These are phyloP conservation scores for Penicillium sclerotiorum DNA, from an alignment of 2,329 filamentous ascomycete species.

Conservation along the genomic window DNA sequence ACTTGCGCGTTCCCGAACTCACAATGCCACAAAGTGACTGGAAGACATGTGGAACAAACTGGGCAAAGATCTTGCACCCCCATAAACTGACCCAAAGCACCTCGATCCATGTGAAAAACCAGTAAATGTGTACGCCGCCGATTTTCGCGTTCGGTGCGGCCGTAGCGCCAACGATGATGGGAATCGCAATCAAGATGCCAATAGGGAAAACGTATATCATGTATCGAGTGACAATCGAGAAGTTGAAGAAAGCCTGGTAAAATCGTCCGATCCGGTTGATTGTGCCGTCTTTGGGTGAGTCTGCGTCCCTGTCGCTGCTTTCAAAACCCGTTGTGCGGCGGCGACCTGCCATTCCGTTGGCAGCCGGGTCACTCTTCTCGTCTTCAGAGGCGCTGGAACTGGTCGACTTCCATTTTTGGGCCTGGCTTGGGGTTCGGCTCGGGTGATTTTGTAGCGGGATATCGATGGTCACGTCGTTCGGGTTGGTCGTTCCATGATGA, in stretches of 20 bases:
- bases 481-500: slow-evolving; percentile 46
- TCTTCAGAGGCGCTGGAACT: neutral
- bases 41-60: slow-evolving; percentile 62
- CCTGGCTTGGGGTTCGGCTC: slow-evolving; percentile 44
- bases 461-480: slow-evolving; percentile 60
- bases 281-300: slow-evolving; percentile 55
- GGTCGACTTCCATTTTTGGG: slow-evolving; percentile 34
- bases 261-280: slow-evolving; percentile 62
- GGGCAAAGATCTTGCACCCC: slow-evolving; percentile 62
- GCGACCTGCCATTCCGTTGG: neutral
- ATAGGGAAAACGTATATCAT: slow-evolving; percentile 64
- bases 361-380: neutral
- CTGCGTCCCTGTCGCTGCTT: slow-evolving; percentile 35
- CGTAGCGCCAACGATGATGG: slow-evolving; percentile 64
- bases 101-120: slow-evolving; percentile 68
- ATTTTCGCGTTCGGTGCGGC: slow-evolving; percentile 52
- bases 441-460: slow-evolving; percentile 61
- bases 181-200: slow-evolving; percentile 59
- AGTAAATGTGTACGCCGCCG: slow-evolving; percentile 59
- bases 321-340: neutral
- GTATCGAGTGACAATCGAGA: slow-evolving; percentile 65
- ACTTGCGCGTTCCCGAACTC: slow-evolving; percentile 66
- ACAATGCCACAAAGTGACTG: slow-evolving; percentile 64
- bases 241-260: slow-evolving; percentile 63
- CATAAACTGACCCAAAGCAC: slow-evolving; percentile 66